A percentile compares a stretch with the other conserved stretches of the same genome.
Conservation (phyloP, 805 yeast species). For the Nematodospora valgi region DNA sequence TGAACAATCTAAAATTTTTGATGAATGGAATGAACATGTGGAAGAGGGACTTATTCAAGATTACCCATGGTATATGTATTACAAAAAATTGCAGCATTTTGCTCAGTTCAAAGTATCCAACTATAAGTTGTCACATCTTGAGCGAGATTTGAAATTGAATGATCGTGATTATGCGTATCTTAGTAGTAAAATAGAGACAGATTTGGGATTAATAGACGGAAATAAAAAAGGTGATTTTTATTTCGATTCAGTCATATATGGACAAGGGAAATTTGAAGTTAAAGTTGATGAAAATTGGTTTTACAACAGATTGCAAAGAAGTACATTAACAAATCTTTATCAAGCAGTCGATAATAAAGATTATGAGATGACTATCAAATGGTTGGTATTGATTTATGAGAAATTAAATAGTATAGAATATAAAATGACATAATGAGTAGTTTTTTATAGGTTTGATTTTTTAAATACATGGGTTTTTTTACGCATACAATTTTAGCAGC, state of each 20-base stretch:
- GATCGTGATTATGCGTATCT: constrained; percentile 17
- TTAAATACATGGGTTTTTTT: too few species aligned
- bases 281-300: constrained; percentile 6
- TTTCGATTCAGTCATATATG: constrained; percentile 20
- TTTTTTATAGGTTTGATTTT: too few species aligned
- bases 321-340: constrained; percentile 20
- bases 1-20: constrained; percentile 40
- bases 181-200: constrained; percentile 1
- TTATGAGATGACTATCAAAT: constrained; percentile 20
- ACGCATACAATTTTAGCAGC: too few species aligned
- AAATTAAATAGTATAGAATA: constrained; percentile 15
- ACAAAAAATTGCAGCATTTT: constrained; percentile 56
- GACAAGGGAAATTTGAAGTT: constrained; percentile 15
- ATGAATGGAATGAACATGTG: constrained; percentile 43
- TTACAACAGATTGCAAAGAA: constrained; percentile 6
- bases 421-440: constrained; percentile 9
- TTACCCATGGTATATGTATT: constrained; percentile 72
- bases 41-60: constrained; percentile 56
- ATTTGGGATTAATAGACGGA: too few species aligned
- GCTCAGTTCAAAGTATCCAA: constrained; percentile 55
- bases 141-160: constrained; percentile 23
- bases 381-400: constrained; percentile 22
- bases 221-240: constrained; percentile 7
- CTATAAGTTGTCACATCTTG: constrained; percentile 43
- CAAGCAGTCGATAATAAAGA: constrained; percentile 19